These are phyloP conservation scores for Flaveria floridana DNA, from an alignment of 140 eudicot species.

Conservation along the genomic window DNA sequence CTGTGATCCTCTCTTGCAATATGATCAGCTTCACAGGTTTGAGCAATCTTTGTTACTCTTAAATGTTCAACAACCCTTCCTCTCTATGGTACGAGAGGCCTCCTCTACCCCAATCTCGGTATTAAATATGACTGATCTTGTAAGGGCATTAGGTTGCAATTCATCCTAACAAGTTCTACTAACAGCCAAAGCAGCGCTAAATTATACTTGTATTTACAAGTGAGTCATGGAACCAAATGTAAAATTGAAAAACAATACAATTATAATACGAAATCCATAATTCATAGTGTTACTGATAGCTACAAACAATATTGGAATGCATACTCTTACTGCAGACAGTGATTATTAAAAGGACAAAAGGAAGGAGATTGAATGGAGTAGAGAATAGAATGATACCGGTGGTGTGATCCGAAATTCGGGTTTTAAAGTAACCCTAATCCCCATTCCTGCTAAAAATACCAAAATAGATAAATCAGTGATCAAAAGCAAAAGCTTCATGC, in stretches of 20 bases:
- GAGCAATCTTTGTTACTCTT: background rate
- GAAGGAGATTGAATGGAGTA: background rate
- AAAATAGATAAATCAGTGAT: conserved; percentile 17
- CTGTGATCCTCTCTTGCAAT: background rate
- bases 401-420: conserved; percentile 85
- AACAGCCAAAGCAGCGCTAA: conserved; percentile 1
- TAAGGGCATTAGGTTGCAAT: background rate
- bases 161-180: background rate
- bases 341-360: background rate
- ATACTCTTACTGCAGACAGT: background rate
- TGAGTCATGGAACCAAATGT: background rate
- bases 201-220: background rate
- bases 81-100: background rate
- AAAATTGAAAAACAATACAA: background rate
- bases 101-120: background rate
- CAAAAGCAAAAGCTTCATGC: conserved; percentile 19
- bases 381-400: conserved; percentile 54
- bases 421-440: conserved; percentile 80
- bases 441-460: conserved; percentile 70
- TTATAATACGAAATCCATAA: background rate
- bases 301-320: background rate
- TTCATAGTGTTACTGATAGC: background rate
- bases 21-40: background rate
- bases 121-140: background rate
- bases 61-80: background rate